phyloP scores from a whole-genome alignment of 164 flowering plant species.

The Macadamia integrifolia region DNA sequence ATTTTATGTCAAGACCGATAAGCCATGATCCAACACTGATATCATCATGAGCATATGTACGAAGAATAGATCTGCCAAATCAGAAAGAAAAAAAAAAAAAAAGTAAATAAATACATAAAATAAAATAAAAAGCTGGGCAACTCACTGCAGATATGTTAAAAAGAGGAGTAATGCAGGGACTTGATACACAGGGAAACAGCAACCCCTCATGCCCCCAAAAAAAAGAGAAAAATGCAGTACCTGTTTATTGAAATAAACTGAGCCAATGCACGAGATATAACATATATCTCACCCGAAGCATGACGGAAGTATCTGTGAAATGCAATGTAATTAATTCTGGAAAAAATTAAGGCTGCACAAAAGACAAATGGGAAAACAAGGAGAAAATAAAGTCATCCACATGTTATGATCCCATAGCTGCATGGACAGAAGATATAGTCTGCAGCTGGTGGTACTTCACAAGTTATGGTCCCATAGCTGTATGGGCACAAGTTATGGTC shows the following conservation, averaged over 20 bases:
- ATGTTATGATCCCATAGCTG: too few species aligned
- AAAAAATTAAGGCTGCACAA: too few species aligned
- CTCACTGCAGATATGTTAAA: too few species aligned
- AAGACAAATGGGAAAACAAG: too few species aligned
- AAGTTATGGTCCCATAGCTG: too few species aligned
- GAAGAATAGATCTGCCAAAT: conserved; percentile 59
- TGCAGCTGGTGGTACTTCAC: too few species aligned
- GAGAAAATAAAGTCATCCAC: too few species aligned
- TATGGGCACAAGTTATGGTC: too few species aligned
- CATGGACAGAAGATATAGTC: too few species aligned
- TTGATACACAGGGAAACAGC: not conserved
- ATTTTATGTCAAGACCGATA: conserved; percentile 78
- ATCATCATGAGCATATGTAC: conserved; percentile 92
- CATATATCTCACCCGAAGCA: conserved; percentile 92
- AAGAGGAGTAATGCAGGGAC: too few species aligned
- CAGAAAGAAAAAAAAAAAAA: conserved; percentile 1
- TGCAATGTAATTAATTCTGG: not conserved
- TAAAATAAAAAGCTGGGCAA: too few species aligned
- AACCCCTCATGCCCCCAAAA: not conserved
- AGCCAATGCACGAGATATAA: conserved; percentile 79
- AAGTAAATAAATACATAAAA: not conserved
- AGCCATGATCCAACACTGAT: conserved; percentile 93
- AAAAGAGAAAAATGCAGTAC: conserved; percentile 22
- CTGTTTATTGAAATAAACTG: conserved; percentile 84
- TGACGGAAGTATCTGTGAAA: conserved; percentile 75